A percentile compares a stretch with the other conserved stretches of the same genome.
Evolutionary conservation across 768 basidiomycete genomes (phyloP).

Genomic region (Lactarius evosmus): DNA sequence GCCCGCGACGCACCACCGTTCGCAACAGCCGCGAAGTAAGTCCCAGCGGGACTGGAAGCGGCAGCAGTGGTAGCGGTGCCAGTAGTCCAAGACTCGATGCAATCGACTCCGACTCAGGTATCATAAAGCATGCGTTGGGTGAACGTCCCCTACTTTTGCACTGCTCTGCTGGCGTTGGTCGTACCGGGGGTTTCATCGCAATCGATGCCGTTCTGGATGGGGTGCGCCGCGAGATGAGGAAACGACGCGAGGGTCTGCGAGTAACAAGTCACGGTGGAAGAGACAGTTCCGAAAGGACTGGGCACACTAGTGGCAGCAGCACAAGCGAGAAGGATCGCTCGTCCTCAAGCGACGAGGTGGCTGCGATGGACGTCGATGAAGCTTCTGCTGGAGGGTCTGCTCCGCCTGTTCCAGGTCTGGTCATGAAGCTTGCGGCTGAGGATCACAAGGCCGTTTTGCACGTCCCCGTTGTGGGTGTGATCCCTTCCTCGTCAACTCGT

Average conservation of each 20-base stretch:
- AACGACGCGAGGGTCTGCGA: constrained; percentile 32
- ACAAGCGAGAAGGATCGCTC: constrained; percentile 26
- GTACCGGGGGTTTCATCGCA: constrained; percentile 92
- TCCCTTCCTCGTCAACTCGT: constrained; percentile 7
- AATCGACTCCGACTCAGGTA: constrained; percentile 53
- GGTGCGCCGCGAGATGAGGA: constrained; percentile 55
- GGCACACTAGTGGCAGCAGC: constrained; percentile 28
- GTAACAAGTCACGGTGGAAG: constrained; percentile 24
- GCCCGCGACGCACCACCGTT: constrained; percentile 11
- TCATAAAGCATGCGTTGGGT: constrained; percentile 51
- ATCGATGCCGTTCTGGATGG: constrained; percentile 84
- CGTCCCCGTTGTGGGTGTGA: constrained; percentile 23
- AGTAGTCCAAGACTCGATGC: constrained; percentile 32
- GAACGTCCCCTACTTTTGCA: constrained; percentile 71
- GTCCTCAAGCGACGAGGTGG: constrained; percentile 28
- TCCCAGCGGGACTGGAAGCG: constrained; percentile 22
- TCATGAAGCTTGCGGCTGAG: constrained; percentile 19
- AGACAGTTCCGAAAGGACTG: constrained; percentile 9
- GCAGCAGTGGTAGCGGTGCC: constrained; percentile 21
- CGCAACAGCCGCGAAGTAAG: constrained; percentile 22
- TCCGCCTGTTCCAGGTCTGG: constrained; percentile 13
- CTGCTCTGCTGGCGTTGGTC: constrained; percentile 92
- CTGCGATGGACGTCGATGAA: constrained; percentile 34
- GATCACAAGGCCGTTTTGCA: constrained; percentile 20
- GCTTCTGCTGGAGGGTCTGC: constrained; percentile 24